phyloP scores from a whole-genome alignment of 495 filamentous ascomycete species.

The Daldinia concentrica region DNA sequence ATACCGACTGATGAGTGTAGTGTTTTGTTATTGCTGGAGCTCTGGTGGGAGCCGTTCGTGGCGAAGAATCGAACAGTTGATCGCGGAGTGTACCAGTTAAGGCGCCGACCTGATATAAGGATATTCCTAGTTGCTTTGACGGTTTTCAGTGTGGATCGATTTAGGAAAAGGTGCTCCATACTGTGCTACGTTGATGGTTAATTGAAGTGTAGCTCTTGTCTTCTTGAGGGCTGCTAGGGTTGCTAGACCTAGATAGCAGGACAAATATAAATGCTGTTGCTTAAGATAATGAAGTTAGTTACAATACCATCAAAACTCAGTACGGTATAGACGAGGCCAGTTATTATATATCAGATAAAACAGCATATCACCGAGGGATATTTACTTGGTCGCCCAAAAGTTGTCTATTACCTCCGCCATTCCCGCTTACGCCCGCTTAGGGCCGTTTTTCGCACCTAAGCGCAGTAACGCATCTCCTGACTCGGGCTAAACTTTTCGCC shows the following conservation, averaged over 20 bases:
- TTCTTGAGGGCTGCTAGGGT: too few species aligned
- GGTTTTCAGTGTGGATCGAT: background rate
- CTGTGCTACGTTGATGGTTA: background rate
- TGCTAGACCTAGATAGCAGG: too few species aligned
- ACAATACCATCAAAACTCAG: background rate
- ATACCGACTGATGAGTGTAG: conserved; percentile 20
- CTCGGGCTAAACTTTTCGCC: background rate
- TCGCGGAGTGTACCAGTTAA: background rate
- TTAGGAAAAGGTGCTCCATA: conserved; percentile 9
- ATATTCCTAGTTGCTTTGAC: background rate
- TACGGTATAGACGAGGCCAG: background rate
- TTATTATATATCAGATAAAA: background rate
- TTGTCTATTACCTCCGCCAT: conserved; percentile 14
- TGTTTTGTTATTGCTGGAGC: background rate
- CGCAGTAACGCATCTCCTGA: background rate
- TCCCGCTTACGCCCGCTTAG: conserved; percentile 14
- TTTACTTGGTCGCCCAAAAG: background rate
- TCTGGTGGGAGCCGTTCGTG: background rate
- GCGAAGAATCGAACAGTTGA: background rate
- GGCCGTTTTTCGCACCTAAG: conserved; percentile 2
- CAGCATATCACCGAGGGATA: conserved; percentile 1
- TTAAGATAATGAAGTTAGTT: background rate
- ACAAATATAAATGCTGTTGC: background rate
- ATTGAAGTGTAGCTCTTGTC: background rate
- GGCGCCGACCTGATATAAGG: background rate